Base-by-base conservation (phyloP, 768 basidiomycete genomes). In the Pleurotus citrinopileatus region DNA sequence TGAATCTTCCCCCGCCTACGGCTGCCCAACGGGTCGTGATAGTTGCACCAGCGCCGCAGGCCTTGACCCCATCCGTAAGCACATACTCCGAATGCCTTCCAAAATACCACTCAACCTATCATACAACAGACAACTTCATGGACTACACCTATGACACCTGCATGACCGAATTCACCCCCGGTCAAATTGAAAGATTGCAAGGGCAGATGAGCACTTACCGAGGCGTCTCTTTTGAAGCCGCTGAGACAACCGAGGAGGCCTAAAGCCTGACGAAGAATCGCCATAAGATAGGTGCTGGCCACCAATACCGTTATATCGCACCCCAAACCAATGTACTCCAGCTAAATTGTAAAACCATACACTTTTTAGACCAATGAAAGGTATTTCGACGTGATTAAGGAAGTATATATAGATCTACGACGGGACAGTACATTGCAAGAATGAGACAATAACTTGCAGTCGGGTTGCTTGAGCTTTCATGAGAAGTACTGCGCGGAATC, bases 121-220 rank as follows among this genome's bases (percentile, higher is more conserved):
- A 22, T 37, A n/a, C 19, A 57, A 40, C 53, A 72, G 72, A 72
- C 62, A 79, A 80, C 69, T 80, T 67, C 70, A 80, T 81, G 79
- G 80, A 81, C 63, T 80, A 79, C 70, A 70, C 67, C 26, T 65
- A 76, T 53, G 78, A 81, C 58, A 61, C 69, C 54, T 81, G 79
- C 73, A 80, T 78, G 77, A 70, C 54, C 55, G 57, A 73, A 53
- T 81, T 80, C 67, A 79, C 78, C 23, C 28, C 66, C 38, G 78
- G 78, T 32, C 79, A 81, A 60, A 59, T 55, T 55, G 66, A 67
- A 28, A 77, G 78, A 56, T 55, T 75, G 44, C 60, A 66, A 57
- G 63, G 61, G 26, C 77, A 79, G 63, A 65, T 80, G 48, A 60
- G 67, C 43, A 77, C 76, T 46, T 79, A 77, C 65, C 73, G 76